Conservation (phyloP, 179 eudicot genomes). For the Gypsophila paniculata region DNA sequence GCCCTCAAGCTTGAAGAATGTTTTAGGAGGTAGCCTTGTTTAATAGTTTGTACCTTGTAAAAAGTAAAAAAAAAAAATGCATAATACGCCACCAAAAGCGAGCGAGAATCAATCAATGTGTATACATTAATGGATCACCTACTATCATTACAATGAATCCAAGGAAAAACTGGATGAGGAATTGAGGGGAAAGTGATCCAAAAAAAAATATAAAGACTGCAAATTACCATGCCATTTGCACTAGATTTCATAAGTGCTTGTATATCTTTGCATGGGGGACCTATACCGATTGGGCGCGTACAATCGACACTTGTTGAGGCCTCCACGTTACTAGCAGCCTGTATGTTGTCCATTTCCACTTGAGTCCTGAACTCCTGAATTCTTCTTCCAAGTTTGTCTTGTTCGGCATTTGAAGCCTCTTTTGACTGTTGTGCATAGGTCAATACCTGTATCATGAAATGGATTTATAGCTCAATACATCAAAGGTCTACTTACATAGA, state of each 20-base stretch:
- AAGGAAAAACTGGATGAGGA: not conserved
- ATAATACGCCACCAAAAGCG: conserved; percentile 7
- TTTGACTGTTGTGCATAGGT: conserved; percentile 93
- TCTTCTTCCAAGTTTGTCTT: conserved; percentile 86
- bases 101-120: conserved; percentile 3
- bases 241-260: conserved; percentile 74
- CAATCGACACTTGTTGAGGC: conserved; percentile 51
- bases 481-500: not conserved
- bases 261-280: conserved; percentile 50
- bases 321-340: conserved; percentile 49
- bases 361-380: conserved; percentile 92
- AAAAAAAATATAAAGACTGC: conserved; percentile 14
- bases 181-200: not conserved
- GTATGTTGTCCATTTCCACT: conserved; percentile 59
- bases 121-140: not conserved
- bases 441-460: conserved; percentile 54
- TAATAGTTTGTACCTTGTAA: conserved; percentile 56
- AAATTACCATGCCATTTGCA: conserved; percentile 70
- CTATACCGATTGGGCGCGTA: conserved; percentile 51
- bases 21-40: conserved; percentile 67
- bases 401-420: conserved; percentile 69
- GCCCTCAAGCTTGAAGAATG: conserved; percentile 66
- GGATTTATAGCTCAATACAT: not conserved
- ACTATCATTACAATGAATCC: not conserved
- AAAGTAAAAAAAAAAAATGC: conserved; percentile 11